Evolutionary conservation across 2,329 filamentous ascomycete species (phyloP).

Genomic region (Aspergillus jensenii): DNA sequence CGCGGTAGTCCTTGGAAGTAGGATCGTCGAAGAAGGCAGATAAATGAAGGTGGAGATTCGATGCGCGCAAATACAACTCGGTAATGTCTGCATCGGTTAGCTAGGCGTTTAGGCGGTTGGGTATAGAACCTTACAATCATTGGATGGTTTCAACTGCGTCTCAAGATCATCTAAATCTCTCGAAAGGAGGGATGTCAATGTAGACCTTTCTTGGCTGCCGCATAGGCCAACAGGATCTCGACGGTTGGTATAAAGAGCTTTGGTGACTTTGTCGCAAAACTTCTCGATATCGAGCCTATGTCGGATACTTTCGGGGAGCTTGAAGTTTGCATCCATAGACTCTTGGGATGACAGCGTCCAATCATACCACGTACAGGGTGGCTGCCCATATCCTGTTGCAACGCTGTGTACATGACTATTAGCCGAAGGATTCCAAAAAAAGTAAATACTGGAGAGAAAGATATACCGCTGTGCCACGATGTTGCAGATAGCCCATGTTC

Average conservation of each 20-base stretch:
- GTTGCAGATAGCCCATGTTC: slow-evolving; percentile 69
- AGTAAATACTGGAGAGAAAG: not conserved
- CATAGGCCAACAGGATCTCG: slow-evolving; percentile 54
- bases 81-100: slow-evolving; percentile 39
- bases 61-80: slow-evolving; percentile 48
- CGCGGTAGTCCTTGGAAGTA: slow-evolving; percentile 46
- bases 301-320: slow-evolving; percentile 53
- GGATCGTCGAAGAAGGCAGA: slow-evolving; percentile 53
- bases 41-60: slow-evolving; percentile 49
- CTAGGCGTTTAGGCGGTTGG: not conserved
- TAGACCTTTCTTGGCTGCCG: slow-evolving; percentile 44
- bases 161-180: slow-evolving; percentile 53
- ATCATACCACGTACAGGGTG: slow-evolving; percentile 61
- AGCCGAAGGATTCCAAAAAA: not conserved
- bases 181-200: slow-evolving; percentile 46
- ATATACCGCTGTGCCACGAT: slow-evolving; percentile 64
- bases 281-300: slow-evolving; percentile 57
- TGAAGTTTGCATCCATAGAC: slow-evolving; percentile 46
- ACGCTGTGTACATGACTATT: slow-evolving; percentile 45
- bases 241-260: slow-evolving; percentile 57
- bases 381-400: slow-evolving; percentile 68
- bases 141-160: slow-evolving; percentile 47
- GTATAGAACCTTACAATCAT: slow-evolving; percentile 36
- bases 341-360: slow-evolving; percentile 54
- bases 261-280: slow-evolving; percentile 59